A percentile compares a stretch with the other conserved stretches of the same genome.
phyloP scores from a whole-genome alignment of 139 green algal species.

The Ulvella scutata region DNA sequence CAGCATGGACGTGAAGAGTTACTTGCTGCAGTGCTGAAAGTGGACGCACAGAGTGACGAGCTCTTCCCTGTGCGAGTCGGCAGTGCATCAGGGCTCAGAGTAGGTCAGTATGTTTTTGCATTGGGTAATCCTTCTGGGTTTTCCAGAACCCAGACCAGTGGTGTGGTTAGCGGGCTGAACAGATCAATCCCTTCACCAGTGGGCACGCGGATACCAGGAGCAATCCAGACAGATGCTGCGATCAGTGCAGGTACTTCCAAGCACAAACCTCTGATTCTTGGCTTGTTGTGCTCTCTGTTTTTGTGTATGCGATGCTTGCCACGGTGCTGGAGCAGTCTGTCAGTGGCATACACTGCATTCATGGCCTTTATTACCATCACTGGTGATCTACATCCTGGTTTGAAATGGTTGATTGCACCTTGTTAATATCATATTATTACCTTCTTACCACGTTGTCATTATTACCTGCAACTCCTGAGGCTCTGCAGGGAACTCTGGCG shows the following conservation, averaged over 20 bases:
- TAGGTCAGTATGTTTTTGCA: slow-evolving; percentile 47
- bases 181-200: slow-evolving; percentile 37
- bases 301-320: no score
- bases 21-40: not conserved
- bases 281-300: no score
- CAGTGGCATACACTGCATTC: no score
- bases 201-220: slow-evolving; percentile 50
- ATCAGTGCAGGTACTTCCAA: slow-evolving; percentile 60
- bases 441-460: not conserved
- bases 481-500: slow-evolving; percentile 16
- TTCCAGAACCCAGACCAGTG: slow-evolving; percentile 26
- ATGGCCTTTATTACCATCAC: no score
- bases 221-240: slow-evolving; percentile 68
- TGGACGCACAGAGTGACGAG: not conserved
- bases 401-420: no score
- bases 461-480: slow-evolving; percentile 21
- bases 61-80: slow-evolving; percentile 15
- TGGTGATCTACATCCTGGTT: no score
- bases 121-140: slow-evolving; percentile 37
- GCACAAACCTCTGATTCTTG: no score
- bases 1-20: no score
- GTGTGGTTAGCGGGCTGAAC: slow-evolving; percentile 43
- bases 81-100: slow-evolving; percentile 17
- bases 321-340: no score
- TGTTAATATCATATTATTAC: no score